Percentiles rank a stretch among this genome's conserved stretches.
These are phyloP conservation scores for Globisporangium recalcitrans DNA, from an alignment of 352 stramenopile species.

Conservation along the genomic window DNA sequence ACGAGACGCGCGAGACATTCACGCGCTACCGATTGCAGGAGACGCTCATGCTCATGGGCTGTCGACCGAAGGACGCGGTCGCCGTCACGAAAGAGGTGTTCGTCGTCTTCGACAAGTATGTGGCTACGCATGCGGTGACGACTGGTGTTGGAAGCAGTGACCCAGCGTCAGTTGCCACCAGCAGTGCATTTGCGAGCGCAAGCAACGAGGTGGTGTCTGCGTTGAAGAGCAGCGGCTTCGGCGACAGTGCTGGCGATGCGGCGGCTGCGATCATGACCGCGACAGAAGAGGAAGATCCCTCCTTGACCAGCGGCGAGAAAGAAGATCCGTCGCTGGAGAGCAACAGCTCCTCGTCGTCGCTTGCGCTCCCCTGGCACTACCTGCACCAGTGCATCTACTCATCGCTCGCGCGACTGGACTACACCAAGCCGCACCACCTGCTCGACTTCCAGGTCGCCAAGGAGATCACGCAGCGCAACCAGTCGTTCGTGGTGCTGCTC, in stretches of 20 bases:
- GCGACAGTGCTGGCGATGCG: background rate
- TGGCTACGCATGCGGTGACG: conserved; percentile 19
- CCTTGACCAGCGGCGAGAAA: background rate
- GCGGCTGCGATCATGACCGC: background rate
- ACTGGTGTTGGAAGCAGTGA: background rate
- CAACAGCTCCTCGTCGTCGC: background rate
- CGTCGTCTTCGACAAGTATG: conserved; percentile 48
- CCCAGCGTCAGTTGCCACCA: no score
- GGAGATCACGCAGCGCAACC: conserved; percentile 81
- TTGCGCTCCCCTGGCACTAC: conserved; percentile 60
- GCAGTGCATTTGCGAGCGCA: background rate
- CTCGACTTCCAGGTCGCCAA: conserved; percentile 83
- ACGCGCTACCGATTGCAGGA: conserved; percentile 82
- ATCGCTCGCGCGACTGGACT: conserved; percentile 69
- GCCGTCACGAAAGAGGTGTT: conserved; percentile 70
- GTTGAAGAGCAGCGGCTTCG: background rate
- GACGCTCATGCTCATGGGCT: conserved; percentile 87
- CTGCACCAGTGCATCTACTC: conserved; percentile 82
- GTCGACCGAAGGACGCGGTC: conserved; percentile 66
- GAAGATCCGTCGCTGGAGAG: background rate
- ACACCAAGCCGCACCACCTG: conserved; percentile 81
- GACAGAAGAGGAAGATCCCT: background rate
- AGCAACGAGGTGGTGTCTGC: background rate
- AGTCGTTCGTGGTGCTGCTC: conserved; percentile 84
- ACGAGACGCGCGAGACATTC: conserved; percentile 54